Evolutionary conservation across 2,329 filamentous ascomycete species (phyloP).

Genomic region (Apiospora koreana): DNA sequence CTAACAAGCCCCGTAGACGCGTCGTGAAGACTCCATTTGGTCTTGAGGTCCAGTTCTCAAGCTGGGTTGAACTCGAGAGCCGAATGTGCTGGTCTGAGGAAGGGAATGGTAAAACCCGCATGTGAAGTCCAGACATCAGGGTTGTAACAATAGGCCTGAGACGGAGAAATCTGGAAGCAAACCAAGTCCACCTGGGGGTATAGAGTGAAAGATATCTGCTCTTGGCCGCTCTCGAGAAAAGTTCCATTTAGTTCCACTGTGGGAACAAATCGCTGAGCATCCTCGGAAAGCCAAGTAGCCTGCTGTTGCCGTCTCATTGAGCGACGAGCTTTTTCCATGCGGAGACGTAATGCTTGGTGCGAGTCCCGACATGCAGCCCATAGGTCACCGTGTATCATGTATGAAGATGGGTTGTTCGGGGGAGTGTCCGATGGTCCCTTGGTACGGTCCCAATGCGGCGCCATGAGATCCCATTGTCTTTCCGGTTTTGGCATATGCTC

Average conservation of each 20-base stretch:
- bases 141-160: not conserved
- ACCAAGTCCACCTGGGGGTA: not conserved
- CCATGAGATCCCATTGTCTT: not conserved
- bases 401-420: not conserved
- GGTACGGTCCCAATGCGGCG: not conserved
- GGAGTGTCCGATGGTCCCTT: not conserved
- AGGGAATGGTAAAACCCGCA: not conserved
- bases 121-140: not conserved
- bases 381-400: not conserved
- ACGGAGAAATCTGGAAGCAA: not conserved
- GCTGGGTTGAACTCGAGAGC: not conserved
- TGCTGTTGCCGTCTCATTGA: not conserved
- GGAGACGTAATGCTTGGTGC: not conserved
- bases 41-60: not conserved
- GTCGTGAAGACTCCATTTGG: not conserved
- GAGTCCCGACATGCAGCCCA: not conserved
- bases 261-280: too few relatives aligned
- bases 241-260: not conserved
- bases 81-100: fast-evolving
- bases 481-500: not conserved
- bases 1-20: not conserved
- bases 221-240: not conserved
- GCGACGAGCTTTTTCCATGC: not conserved
- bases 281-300: not conserved
- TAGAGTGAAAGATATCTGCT: not conserved